A percentile compares a stretch with the other conserved stretches of the same genome.
phyloP scores from a whole-genome alignment of 2,329 filamentous ascomycete genomes.

The Mycocentrospora acerina region DNA sequence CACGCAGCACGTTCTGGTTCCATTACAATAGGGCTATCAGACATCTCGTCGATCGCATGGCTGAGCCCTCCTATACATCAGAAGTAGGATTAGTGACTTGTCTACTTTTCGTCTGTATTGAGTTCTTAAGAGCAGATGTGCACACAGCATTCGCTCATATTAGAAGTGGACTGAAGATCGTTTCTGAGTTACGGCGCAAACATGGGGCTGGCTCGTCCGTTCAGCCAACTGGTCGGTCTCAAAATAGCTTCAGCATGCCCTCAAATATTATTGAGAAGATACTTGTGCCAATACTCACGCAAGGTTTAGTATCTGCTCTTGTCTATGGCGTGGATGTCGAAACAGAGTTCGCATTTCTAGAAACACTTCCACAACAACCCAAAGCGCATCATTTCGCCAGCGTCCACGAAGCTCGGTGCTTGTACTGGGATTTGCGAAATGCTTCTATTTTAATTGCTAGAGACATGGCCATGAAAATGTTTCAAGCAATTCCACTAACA shows the following conservation, averaged over 20 bases:
- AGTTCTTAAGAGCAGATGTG: conserved; percentile 47
- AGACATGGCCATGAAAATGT: conserved; percentile 5
- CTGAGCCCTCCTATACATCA: conserved; percentile 34
- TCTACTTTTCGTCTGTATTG: conserved; percentile 48
- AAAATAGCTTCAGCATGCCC: not conserved
- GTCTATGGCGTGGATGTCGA: conserved; percentile 12
- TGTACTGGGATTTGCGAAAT: conserved; percentile 11
- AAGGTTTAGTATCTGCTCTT: conserved; percentile 13
- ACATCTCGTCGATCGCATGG: conserved; percentile 34
- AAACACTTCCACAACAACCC: conserved; percentile 2
- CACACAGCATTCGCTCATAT: conserved; percentile 46
- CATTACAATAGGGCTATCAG: conserved; percentile 48
- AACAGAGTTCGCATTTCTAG: conserved; percentile 2
- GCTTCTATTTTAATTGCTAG: conserved; percentile 6
- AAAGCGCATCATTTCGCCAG: conserved; percentile 4
- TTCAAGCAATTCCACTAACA: not conserved
- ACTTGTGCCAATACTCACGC: conserved; percentile 16
- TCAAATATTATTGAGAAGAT: conserved; percentile 10
- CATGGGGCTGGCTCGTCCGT: conserved; percentile 1
- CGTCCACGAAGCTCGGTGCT: conserved; percentile 8
- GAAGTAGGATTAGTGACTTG: conserved; percentile 46
- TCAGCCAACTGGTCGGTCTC: not conserved
- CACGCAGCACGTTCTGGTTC: conserved; percentile 31
- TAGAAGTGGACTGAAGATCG: conserved; percentile 46
- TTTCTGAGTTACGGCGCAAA: conserved; percentile 14